phyloP scores from a whole-genome alignment of 768 basidiomycete genomes.

The Termitomyces heimii region DNA sequence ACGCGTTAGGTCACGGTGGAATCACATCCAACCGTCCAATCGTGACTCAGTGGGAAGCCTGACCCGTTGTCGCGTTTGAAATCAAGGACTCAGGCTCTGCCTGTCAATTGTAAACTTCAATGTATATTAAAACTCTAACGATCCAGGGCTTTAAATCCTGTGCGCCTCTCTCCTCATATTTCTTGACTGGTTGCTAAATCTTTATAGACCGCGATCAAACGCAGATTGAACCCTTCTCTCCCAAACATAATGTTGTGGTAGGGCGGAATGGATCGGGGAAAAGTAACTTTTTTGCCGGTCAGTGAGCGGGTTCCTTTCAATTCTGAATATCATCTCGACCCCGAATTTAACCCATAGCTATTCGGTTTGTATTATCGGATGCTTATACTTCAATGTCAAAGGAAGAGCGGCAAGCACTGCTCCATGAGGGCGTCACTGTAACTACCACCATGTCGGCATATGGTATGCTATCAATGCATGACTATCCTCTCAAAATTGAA shows the following conservation, averaged over 20 bases:
- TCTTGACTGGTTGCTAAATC: conserved; percentile 1
- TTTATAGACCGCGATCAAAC: conserved; percentile 76
- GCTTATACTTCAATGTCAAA: conserved; percentile 94
- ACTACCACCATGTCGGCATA: conserved; percentile 90
- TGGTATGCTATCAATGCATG: conserved; percentile 38
- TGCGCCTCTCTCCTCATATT: conserved; percentile 27
- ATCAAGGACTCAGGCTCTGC: neutral
- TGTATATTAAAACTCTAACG: conserved; percentile 87
- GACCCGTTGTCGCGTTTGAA: neutral
- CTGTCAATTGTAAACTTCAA: conserved; percentile 16
- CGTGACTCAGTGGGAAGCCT: no score
- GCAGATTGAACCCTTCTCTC: conserved; percentile 91
- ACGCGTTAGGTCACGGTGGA: conserved; percentile 11
- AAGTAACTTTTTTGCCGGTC: conserved; percentile 96
- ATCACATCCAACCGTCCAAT: neutral
- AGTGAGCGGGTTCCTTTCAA: conserved; percentile 17
- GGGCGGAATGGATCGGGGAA: conserved; percentile 98
- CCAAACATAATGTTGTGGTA: conserved; percentile 93
- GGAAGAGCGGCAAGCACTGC: conserved; percentile 87
- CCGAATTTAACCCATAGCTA: conserved; percentile 45
- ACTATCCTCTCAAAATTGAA: neutral
- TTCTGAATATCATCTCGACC: neutral
- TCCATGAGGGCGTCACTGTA: conserved; percentile 89
- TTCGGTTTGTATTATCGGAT: conserved; percentile 96
- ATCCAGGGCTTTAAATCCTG: conserved; percentile 99